phyloP scores from a whole-genome alignment of 2,329 filamentous ascomycete genomes.

The Botrytis paeoniae region DNA sequence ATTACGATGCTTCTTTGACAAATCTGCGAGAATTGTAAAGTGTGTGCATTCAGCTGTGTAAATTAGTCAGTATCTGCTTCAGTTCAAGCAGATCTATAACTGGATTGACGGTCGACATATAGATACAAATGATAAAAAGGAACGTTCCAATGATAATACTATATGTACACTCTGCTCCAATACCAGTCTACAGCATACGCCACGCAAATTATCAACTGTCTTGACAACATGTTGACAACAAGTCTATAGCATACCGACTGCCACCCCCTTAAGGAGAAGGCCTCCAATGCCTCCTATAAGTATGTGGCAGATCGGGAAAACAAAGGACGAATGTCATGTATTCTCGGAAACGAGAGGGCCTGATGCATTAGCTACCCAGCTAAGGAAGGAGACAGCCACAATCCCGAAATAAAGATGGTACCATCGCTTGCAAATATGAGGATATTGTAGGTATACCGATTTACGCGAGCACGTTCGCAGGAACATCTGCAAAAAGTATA shows the following conservation, averaged over 20 bases:
- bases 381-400: neutral
- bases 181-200: neutral
- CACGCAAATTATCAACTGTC: neutral
- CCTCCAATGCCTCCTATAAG: neutral
- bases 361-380: neutral
- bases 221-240: neutral
- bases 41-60: neutral
- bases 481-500: neutral
- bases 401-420: neutral
- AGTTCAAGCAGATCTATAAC: neutral
- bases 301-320: neutral
- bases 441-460: neutral
- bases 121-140: neutral
- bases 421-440: neutral
- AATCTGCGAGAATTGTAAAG: neutral
- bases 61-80: neutral
- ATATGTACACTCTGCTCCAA: neutral
- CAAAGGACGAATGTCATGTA: neutral
- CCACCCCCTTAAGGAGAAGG: neutral
- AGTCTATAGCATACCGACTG: neutral
- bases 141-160: neutral
- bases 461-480: neutral
- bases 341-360: neutral
- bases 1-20: neutral
- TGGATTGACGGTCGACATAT: neutral